A percentile compares a stretch with the other conserved stretches of the same genome.
Conservation (phyloP, 2,329 filamentous ascomycete genomes). For the Fusarium clavum region DNA sequence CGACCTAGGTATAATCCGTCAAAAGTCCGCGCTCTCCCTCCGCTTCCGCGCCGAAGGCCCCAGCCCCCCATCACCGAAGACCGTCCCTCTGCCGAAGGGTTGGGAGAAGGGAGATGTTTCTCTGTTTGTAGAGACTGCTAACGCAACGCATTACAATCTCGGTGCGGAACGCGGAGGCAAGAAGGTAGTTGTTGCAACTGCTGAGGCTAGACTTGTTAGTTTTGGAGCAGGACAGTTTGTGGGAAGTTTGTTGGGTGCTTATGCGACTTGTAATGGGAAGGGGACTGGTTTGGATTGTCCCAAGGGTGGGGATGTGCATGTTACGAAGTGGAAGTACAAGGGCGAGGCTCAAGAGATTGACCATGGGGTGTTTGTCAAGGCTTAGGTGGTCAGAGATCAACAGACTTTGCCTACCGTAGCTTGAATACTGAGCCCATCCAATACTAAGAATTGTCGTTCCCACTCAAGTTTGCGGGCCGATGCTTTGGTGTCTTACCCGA, state of each 20-base stretch:
- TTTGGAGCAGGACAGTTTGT: conserved; percentile 19
- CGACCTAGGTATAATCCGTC: conserved; percentile 18
- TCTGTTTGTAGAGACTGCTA: conserved; percentile 10
- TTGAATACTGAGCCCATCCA: not conserved
- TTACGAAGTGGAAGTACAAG: conserved; percentile 26
- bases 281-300: conserved; percentile 18
- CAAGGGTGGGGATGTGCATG: conserved; percentile 7
- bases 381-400: not conserved
- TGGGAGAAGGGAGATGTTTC: conserved; percentile 13
- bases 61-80: not conserved
- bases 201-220: conserved; percentile 23
- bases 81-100: conserved; percentile 10
- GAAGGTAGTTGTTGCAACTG: conserved; percentile 1
- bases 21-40: conserved; percentile 9
- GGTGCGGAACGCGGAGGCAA: not conserved
- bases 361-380: conserved; percentile 1
- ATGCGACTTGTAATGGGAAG: conserved; percentile 30
- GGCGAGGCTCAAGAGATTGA: conserved; percentile 21
- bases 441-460: not conserved
- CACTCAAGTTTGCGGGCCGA: not conserved
- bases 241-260: conserved; percentile 26
- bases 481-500: not conserved
- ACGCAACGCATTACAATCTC: conserved; percentile 25
- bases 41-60: conserved; percentile 23
- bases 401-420: accelerated